Evolutionary conservation across 306 rosid genomes (phyloP).

Genomic region (Quercus suber): DNA sequence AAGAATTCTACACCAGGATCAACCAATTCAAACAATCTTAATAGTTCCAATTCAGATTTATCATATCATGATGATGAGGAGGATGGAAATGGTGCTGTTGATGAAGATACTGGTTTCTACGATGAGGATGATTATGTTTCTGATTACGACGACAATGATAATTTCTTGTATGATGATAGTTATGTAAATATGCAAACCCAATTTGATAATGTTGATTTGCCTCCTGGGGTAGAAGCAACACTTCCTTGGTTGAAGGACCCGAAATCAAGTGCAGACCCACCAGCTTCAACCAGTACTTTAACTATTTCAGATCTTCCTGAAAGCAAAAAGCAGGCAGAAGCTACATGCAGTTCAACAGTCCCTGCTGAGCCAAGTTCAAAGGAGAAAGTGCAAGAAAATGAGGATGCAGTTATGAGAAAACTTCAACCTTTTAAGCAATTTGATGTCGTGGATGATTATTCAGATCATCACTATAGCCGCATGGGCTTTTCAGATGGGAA

Average conservation of each 20-base stretch:
- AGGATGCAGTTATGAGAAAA: slow-evolving; percentile 15
- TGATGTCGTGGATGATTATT: slow-evolving; percentile 49
- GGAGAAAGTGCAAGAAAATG: slow-evolving; percentile 25
- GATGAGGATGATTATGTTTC: slow-evolving; percentile 39
- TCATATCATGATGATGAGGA: slow-evolving; percentile 34
- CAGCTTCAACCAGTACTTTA: slow-evolving; percentile 10
- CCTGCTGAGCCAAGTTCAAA: slow-evolving; percentile 43
- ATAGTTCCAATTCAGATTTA: slow-evolving; percentile 38
- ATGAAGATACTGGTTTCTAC: slow-evolving; percentile 30
- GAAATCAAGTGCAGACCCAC: slow-evolving; percentile 25
- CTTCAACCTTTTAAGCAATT: slow-evolving; percentile 55
- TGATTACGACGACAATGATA: slow-evolving; percentile 38
- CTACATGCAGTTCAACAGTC: slow-evolving; percentile 22
- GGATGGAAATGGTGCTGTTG: slow-evolving; percentile 30
- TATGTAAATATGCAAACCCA: slow-evolving; percentile 51
- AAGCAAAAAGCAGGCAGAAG: slow-evolving; percentile 19
- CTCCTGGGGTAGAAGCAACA: slow-evolving; percentile 76
- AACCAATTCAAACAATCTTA: slow-evolving; percentile 34
- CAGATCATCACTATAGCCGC: slow-evolving; percentile 57
- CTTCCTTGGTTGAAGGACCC: slow-evolving; percentile 68
- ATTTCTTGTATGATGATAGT: slow-evolving; percentile 35
- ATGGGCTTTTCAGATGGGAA: slow-evolving; percentile 29
- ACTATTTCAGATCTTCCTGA: slow-evolving; percentile 23
- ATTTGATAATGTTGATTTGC: slow-evolving; percentile 74
- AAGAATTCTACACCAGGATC: slow-evolving; percentile 55